Evolutionary conservation across 2,329 filamentous ascomycete species (phyloP).

Genomic region (Pseudocercospora vitis): DNA sequence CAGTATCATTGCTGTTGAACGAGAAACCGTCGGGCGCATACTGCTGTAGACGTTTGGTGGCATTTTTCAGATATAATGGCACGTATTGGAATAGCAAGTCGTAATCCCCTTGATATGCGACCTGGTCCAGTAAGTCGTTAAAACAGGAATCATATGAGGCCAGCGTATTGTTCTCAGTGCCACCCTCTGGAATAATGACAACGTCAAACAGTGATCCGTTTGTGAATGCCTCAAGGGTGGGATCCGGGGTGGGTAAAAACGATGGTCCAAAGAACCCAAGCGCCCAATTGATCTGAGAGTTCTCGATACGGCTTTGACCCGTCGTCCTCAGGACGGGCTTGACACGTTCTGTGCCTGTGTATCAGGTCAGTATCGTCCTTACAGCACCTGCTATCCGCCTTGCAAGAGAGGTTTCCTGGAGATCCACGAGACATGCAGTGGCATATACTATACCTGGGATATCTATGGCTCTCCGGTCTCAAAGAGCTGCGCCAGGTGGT

Average conservation of each 20-base stretch:
- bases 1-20: constrained; percentile 48
- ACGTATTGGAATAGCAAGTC: constrained; percentile 49
- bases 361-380: not conserved
- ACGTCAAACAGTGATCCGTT: constrained; percentile 47
- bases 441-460: too few species aligned
- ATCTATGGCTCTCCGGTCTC: too few species aligned
- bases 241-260: constrained; percentile 42
- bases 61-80: constrained; percentile 47
- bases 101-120: constrained; percentile 44
- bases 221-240: constrained; percentile 43
- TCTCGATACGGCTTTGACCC: constrained; percentile 54
- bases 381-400: too few species aligned
- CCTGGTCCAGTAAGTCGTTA: constrained; percentile 40
- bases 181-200: constrained; percentile 53
- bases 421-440: too few species aligned
- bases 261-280: constrained; percentile 55
- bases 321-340: constrained; percentile 57
- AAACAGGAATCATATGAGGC: constrained; percentile 54
- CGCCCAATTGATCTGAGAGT: constrained; percentile 56
- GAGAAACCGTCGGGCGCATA: constrained; percentile 52
- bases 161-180: constrained; percentile 54
- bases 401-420: too few species aligned
- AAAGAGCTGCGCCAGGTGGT: too few species aligned
- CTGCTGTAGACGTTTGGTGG: constrained; percentile 49
- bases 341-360: constrained; percentile 18